These are phyloP conservation scores for Pythium folliculosum DNA, from an alignment of 352 stramenopile species.

Conservation along the genomic window DNA sequence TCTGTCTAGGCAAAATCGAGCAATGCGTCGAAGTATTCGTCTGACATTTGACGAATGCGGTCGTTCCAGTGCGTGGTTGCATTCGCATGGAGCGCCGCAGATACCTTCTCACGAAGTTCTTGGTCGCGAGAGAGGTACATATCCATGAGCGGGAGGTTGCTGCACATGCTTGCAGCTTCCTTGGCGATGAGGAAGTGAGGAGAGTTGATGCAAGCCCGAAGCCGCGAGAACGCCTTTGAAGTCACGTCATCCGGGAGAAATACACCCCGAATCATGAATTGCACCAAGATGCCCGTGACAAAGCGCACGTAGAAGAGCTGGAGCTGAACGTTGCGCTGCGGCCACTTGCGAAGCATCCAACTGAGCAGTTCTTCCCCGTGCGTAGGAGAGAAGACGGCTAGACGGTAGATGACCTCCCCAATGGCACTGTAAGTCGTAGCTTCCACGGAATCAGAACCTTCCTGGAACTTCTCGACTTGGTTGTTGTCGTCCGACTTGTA, in stretches of 20 bases:
- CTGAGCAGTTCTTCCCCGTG: conserved; percentile 63
- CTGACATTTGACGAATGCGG: conserved; percentile 73
- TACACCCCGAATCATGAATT: conserved; percentile 61
- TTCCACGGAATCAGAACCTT: conserved; percentile 63
- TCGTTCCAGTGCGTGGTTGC: conserved; percentile 71
- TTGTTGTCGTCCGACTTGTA: conserved; percentile 46
- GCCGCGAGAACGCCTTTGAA: conserved; percentile 48
- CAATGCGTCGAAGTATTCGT: conserved; percentile 82
- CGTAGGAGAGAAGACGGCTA: conserved; percentile 58
- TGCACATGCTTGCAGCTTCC: conserved; percentile 64
- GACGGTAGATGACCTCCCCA: conserved; percentile 59
- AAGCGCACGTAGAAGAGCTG: conserved; percentile 80
- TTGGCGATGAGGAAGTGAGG: conserved; percentile 75
- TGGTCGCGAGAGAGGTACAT: conserved; percentile 65
- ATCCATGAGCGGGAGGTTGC: conserved; percentile 69
- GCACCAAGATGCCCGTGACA: conserved; percentile 53
- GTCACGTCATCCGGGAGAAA: conserved; percentile 52
- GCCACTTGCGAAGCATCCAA: conserved; percentile 79
- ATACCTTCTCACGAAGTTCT: conserved; percentile 55
- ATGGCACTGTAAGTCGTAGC: conserved; percentile 64
- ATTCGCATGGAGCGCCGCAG: conserved; percentile 67
- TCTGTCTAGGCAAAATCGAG: conserved; percentile 67
- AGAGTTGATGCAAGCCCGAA: conserved; percentile 59
- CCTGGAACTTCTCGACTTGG: conserved; percentile 65
- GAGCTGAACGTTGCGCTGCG: conserved; percentile 66